Base-by-base conservation (phyloP, 1,284 basidiomycete genomes). In the Agaricales sp. region DNA sequence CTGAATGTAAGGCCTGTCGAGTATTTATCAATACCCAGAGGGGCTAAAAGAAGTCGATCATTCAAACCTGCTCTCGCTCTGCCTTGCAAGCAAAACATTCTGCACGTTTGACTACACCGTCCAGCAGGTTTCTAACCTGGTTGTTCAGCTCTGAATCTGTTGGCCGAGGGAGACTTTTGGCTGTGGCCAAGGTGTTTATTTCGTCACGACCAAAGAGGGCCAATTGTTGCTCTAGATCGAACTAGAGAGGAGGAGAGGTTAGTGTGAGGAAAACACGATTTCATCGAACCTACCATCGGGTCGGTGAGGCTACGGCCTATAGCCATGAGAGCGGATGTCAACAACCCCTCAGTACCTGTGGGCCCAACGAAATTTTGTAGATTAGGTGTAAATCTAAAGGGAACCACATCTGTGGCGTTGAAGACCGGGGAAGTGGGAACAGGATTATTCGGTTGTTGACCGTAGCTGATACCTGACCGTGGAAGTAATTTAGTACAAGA, bases 321-420 rank as follows among this genome's bases (percentile, higher is more conserved):
- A 0, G 95, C 89, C 74, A 97, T 88, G 26, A 97, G 81, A 1
- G 87, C 81, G 6, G 89, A 78, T 0, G 90, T 85, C 47, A 99
- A 69, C 24, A 97, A 68, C 14, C 95, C 96, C 64, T 99, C 97
- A 11, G 87, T 89, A 30, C 91, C 86, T 46, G 92, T 78, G 1
- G 89, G 86, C 0, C 90, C 92, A 47, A 99, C 71, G 68, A 99
- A 96, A 58, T 82, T 75, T 65, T 99, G 97, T 70, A 99, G 82
- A 64, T 97, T 98, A 2, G 94, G 94, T 11, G 93, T 97, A 56
- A 97, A 80, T 8, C 96, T 85, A 87, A 99, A 99, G 0, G 96
- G 95, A 11, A 97, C 92, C 1, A 83, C 75, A 57, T 99, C 96
- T 54, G 75, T 80, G 1, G 87, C 85, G 23, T 77, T 76, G 61